phyloP scores from a whole-genome alignment of 106 monocot genomes.

The Dactylorhiza incarnata region DNA sequence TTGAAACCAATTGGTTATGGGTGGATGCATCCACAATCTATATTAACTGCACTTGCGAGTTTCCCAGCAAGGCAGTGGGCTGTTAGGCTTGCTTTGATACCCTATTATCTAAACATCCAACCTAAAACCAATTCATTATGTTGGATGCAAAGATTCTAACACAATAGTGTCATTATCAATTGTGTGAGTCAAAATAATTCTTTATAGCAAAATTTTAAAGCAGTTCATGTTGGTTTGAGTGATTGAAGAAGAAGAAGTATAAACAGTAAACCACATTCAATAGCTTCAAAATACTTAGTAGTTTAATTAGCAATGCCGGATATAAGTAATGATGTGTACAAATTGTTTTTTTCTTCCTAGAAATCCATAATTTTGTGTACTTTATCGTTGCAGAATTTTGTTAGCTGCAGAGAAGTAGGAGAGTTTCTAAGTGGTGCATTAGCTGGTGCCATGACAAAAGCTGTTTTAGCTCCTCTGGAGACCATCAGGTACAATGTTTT shows the following conservation, averaged over 20 bases:
- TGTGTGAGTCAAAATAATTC: not conserved
- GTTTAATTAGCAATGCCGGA: not conserved
- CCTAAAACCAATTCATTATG: too few relatives aligned
- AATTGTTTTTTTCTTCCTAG: not conserved
- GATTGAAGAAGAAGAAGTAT: not conserved
- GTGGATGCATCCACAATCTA: too few relatives aligned
- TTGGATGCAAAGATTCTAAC: not conserved
- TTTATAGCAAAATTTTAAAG: not conserved
- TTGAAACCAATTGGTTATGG: too few relatives aligned
- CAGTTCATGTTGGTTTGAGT: not conserved
- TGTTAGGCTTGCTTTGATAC: too few relatives aligned
- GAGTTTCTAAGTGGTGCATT: constrained; percentile 85
- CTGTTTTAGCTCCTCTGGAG: constrained; percentile 80
- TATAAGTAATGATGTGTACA: not conserved
- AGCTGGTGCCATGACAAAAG: constrained; percentile 91
- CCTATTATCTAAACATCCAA: too few relatives aligned
- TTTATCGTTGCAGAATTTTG: constrained; percentile 33
- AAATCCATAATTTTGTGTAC: not conserved
- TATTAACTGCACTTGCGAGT: too few relatives aligned
- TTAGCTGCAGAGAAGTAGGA: constrained; percentile 57
- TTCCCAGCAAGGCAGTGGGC: too few relatives aligned
- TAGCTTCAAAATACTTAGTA: not conserved
- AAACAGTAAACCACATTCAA: not conserved
- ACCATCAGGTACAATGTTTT: constrained; percentile 49
- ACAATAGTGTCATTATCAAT: not conserved